phyloP scores from a whole-genome alignment of 345 rosid species.

The Eucalyptus shirleyi region DNA sequence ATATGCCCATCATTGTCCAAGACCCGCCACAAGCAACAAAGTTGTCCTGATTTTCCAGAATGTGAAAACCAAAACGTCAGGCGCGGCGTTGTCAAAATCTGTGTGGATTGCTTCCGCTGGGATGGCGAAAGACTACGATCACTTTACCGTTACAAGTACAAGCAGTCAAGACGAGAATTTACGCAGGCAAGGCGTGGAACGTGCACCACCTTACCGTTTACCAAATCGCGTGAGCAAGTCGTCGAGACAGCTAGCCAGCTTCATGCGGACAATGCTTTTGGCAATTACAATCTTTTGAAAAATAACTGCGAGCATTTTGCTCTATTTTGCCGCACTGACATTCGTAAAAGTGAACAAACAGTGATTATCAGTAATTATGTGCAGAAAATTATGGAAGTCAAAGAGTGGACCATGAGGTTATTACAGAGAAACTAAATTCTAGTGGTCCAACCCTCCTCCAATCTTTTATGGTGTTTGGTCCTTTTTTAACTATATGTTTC shows the following conservation, averaged over 20 bases:
- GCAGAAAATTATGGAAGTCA: slow-evolving; percentile 25
- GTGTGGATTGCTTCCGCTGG: background rate
- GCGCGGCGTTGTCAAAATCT: background rate
- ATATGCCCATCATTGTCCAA: background rate
- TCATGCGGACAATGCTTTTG: background rate
- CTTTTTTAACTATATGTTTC: background rate
- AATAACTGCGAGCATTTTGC: background rate
- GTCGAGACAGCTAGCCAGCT: background rate
- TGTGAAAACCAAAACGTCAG: background rate
- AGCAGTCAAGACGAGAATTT: too few species aligned
- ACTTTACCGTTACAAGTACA: background rate
- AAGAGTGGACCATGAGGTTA: background rate
- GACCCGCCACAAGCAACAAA: background rate
- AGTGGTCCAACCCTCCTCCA: background rate
- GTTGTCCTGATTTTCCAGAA: background rate
- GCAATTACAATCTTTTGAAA: background rate
- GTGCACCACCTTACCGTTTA: slow-evolving; percentile 16
- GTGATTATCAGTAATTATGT: slow-evolving; percentile 32
- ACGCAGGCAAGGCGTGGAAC: background rate
- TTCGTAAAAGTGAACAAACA: slow-evolving; percentile 15
- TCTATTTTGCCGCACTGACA: background rate
- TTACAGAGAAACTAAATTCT: background rate
- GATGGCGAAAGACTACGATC: background rate
- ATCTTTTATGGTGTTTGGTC: background rate
- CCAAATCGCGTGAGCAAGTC: background rate